phyloP scores from a whole-genome alignment of 1,284 basidiomycete genomes.

The Malassezia japonica region DNA sequence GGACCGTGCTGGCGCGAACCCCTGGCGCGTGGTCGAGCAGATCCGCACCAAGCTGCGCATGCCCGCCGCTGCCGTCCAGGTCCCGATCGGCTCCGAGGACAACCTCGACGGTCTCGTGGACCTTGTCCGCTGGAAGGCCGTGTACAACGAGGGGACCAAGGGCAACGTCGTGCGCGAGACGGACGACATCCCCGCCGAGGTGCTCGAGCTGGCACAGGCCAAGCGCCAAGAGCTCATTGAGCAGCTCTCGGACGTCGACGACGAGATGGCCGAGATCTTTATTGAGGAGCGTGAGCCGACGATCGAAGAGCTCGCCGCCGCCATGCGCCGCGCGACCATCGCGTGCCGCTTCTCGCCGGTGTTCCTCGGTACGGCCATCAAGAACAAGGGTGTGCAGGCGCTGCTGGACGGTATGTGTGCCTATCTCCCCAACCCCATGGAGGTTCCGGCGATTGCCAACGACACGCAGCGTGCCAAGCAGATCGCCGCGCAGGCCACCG shows the following conservation, averaged over 20 bases:
- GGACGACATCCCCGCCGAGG: conserved; percentile 74
- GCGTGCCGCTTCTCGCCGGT: conserved; percentile 87
- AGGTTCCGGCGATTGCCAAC: conserved; percentile 69
- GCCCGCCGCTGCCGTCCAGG: conserved; percentile 85
- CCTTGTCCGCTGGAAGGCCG: conserved; percentile 83
- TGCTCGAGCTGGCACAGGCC: conserved; percentile 49
- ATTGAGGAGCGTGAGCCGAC: conserved; percentile 57
- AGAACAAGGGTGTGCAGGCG: conserved; percentile 92
- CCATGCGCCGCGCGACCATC: conserved; percentile 81
- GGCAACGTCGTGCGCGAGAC: conserved; percentile 74
- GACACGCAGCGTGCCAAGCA: conserved; percentile 61
- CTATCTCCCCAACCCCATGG: conserved; percentile 85
- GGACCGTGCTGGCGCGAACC: conserved; percentile 96
- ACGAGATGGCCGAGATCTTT: conserved; percentile 82
- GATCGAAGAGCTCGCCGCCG: conserved; percentile 61
- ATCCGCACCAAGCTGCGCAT: conserved; percentile 85
- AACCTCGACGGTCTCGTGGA: conserved; percentile 84
- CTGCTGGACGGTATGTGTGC: conserved; percentile 87
- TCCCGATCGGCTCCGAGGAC: conserved; percentile 87
- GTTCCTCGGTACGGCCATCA: conserved; percentile 92
- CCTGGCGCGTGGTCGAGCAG: conserved; percentile 86
- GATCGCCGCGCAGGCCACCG: conserved; percentile 29
- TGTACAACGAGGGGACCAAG: conserved; percentile 90
- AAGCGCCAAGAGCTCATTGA: conserved; percentile 72
- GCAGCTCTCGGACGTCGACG: conserved; percentile 89